phyloP scores from a whole-genome alignment of 2,329 filamentous ascomycete species.

The Ampelomyces quisqualis region DNA sequence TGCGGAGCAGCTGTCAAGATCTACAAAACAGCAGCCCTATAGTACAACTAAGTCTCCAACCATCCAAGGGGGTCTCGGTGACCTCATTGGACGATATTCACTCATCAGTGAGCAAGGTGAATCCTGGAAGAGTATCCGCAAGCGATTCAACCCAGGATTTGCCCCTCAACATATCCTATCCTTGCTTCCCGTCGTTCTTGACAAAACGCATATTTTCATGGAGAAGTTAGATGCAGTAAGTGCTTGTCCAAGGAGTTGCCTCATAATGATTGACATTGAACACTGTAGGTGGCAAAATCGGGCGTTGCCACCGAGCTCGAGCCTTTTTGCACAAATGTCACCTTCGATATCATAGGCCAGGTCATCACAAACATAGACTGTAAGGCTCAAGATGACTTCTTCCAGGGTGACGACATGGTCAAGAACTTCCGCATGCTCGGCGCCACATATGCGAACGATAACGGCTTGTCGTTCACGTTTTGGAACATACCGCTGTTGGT shows the following conservation, averaged over 20 bases:
- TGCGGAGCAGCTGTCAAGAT: constrained; percentile 37
- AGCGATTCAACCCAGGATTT: constrained; percentile 44
- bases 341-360: constrained; percentile 42
- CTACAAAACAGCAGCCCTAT: constrained; percentile 32
- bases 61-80: constrained; percentile 16
- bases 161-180: constrained; percentile 39
- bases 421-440: constrained; percentile 24
- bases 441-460: constrained; percentile 21
- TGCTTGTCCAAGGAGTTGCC: no score
- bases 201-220: constrained; percentile 40
- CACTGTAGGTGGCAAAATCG: constrained; percentile 19
- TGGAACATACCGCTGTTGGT: constrained; percentile 23
- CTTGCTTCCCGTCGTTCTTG: constrained; percentile 37
- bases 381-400: constrained; percentile 27
- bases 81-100: constrained; percentile 32
- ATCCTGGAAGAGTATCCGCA: constrained; percentile 40
- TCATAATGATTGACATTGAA: no score
- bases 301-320: constrained; percentile 33
- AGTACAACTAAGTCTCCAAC: constrained; percentile 41
- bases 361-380: constrained; percentile 33
- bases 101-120: constrained; percentile 32
- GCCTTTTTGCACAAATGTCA: constrained; percentile 32
- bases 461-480: constrained; percentile 22
- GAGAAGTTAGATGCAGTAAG: constrained; percentile 27
- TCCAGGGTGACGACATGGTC: constrained; percentile 27